Base-by-base conservation (phyloP, 2,329 filamentous ascomycete species). In the Byssothecium circinans region DNA sequence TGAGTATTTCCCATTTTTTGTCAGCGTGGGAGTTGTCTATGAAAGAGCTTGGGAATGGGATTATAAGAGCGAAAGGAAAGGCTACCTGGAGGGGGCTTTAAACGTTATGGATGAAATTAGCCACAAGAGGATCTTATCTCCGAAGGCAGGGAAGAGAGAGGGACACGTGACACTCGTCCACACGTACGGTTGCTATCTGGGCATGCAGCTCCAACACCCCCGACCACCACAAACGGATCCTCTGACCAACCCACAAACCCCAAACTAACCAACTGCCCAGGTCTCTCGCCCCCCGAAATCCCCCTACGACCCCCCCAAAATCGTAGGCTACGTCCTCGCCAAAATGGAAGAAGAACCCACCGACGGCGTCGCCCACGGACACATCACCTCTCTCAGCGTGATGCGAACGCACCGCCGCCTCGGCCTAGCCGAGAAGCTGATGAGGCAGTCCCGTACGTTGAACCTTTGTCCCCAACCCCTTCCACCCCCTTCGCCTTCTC, bases 301-400 rank as follows among this genome's bases (percentile, higher is more conserved):
- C 0, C 85, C 86, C 38, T 88, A 92, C 73, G 88, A 95, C 72
- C 94, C 95, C 64, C 94, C 94, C 58, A 95, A 96, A 75, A 95
- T 99, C 52, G 94, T 99, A 19, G 94, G 94, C 62, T 99, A 99
- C 70, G 94, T 99, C n/a, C 85, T 99, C 20, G 94, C 94, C 42
- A 99, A 99, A 81, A 99, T 99, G 91, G 94, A 99, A 74, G 94
- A 99, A 78, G 94, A 97, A 73, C 92, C 94, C 7, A 69, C 86
- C 50, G 92, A 97, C 71, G 91, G 91, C 49, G 78, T 96, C 33
- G 88, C 87, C 61, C 94, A 97, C 75, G 94, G 94, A 14, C 94
- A 99, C 76, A 97, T 99, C 67, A 99, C 94, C 37, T 91, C 87
- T 60, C 74, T 99, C 66, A 91, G 86, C 65, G 94, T 99, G 35